Conservation (phyloP, 768 basidiomycete species). For the Pisolithus albus region DNA sequence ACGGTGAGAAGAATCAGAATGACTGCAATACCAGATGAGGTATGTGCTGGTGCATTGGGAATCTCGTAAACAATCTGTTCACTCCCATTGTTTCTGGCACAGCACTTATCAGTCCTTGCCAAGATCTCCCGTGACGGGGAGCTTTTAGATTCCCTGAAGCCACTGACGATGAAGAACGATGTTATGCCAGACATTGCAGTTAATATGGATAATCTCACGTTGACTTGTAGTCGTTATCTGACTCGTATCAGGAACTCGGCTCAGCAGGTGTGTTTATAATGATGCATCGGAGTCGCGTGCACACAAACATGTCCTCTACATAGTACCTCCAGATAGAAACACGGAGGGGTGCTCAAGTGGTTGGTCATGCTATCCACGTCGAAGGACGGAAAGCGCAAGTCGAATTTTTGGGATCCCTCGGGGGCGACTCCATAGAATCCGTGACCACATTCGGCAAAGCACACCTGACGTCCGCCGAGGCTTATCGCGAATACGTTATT, state of each 20-base stretch:
- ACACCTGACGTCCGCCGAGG: constrained; percentile 50
- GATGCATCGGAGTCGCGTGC: no score
- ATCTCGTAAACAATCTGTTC: not conserved
- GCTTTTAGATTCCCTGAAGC: constrained; percentile 46
- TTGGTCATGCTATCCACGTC: constrained; percentile 18
- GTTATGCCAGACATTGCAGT: constrained; percentile 24
- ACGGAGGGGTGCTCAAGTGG: not conserved
- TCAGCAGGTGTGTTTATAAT: constrained; percentile 30
- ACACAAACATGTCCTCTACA: not conserved
- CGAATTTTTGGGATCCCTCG: constrained; percentile 17
- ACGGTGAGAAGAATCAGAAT: constrained; percentile 14
- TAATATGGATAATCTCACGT: constrained; percentile 26
- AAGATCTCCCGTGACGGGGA: constrained; percentile 41
- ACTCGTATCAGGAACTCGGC: constrained; percentile 34
- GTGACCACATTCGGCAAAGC: constrained; percentile 51
- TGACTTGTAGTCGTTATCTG: constrained; percentile 39
- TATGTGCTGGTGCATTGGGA: constrained; percentile 14
- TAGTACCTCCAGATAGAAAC: constrained; percentile 18
- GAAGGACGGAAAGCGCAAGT: constrained; percentile 35
- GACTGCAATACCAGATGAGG: constrained; percentile 22
- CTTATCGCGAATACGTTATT: constrained; percentile 16
- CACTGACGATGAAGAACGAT: constrained; percentile 37
- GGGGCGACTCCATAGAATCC: constrained; percentile 12
- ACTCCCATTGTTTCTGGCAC: not conserved
- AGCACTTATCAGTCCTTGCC: constrained; percentile 41